Evolutionary conservation across 78 protist species (phyloP).

Genomic region (Blattamonas nauphoetae): DNA sequence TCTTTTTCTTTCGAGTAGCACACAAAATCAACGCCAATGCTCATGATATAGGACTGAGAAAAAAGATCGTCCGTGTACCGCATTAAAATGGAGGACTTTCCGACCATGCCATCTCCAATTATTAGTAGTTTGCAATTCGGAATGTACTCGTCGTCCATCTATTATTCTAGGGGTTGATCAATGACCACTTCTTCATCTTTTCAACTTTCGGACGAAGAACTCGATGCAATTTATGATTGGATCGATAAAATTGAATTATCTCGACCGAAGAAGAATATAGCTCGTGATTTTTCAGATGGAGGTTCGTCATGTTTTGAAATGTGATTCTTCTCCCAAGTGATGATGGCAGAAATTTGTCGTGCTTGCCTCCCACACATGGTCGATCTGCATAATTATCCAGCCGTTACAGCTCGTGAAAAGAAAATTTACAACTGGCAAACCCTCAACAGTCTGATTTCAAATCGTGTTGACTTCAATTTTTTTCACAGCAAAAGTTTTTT

Average conservation of each 20-base stretch:
- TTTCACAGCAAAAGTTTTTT: conserved; percentile 16
- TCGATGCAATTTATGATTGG: conserved; percentile 51
- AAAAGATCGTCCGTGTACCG: conserved; percentile 9
- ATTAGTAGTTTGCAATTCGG: neutral
- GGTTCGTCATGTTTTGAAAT: neutral
- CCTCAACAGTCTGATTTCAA: neutral
- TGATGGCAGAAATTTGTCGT: conserved; percentile 39
- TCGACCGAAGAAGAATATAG: conserved; percentile 58
- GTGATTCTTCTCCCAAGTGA: conserved; percentile 4
- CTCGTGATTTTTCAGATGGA: conserved; percentile 68
- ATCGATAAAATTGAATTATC: conserved; percentile 57
- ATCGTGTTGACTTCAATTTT: neutral
- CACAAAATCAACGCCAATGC: conserved; percentile 17
- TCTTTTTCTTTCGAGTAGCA: no score
- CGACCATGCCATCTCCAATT: conserved; percentile 9
- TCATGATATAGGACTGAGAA: neutral
- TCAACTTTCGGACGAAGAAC: no score
- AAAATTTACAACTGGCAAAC: conserved; percentile 59
- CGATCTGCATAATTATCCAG: conserved; percentile 62
- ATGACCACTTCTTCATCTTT: no score
- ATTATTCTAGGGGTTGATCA: no score
- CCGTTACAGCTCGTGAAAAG: conserved; percentile 24
- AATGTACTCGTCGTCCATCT: no score
- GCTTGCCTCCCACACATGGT: conserved; percentile 39
- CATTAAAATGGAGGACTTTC: neutral